Conservation (phyloP, 108 stramenopile species). For the Nannochloropsis granulata region DNA sequence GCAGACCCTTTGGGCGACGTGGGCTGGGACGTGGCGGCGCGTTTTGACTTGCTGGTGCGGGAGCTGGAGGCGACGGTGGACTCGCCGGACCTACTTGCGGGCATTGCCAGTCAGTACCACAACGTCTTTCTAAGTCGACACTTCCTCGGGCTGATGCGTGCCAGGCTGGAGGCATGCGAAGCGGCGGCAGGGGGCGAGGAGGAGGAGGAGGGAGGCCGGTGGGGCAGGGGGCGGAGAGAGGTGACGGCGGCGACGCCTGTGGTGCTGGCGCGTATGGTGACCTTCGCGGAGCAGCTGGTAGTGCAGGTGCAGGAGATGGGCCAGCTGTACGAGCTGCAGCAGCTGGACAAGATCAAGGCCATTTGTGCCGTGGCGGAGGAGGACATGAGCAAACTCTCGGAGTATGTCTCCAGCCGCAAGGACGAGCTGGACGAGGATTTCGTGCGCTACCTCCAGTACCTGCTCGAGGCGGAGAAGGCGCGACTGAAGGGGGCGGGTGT, state of each 20-base stretch:
- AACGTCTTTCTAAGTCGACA: constrained; percentile 10
- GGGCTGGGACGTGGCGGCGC: not conserved
- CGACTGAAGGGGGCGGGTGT: not conserved
- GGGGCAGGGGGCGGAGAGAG: not conserved
- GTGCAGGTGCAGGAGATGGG: constrained; percentile 4
- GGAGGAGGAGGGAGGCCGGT: not conserved
- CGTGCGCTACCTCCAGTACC: constrained; percentile 23
- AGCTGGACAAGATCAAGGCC: constrained; percentile 23
- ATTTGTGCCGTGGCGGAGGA: constrained; percentile 23
- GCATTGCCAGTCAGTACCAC: not conserved
- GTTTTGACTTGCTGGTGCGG: constrained; percentile 2
- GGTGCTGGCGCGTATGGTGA: not conserved
- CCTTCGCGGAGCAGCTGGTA: constrained; percentile 11
- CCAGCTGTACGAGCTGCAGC: constrained; percentile 14
- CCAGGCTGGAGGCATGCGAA: not conserved
- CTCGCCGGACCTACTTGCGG: not conserved
- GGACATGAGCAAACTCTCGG: constrained; percentile 15
- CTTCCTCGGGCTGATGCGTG: constrained; percentile 9
- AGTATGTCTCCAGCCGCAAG: constrained; percentile 20
- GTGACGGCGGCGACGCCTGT: constrained; percentile 16
- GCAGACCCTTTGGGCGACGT: not conserved
- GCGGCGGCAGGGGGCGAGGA: not conserved
- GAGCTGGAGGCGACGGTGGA: constrained; percentile 3
- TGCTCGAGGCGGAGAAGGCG: constrained; percentile 11
- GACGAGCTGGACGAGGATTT: constrained; percentile 20